Conservation (phyloP, 352 stramenopile species). For the Globisporangium recalcitrans region DNA sequence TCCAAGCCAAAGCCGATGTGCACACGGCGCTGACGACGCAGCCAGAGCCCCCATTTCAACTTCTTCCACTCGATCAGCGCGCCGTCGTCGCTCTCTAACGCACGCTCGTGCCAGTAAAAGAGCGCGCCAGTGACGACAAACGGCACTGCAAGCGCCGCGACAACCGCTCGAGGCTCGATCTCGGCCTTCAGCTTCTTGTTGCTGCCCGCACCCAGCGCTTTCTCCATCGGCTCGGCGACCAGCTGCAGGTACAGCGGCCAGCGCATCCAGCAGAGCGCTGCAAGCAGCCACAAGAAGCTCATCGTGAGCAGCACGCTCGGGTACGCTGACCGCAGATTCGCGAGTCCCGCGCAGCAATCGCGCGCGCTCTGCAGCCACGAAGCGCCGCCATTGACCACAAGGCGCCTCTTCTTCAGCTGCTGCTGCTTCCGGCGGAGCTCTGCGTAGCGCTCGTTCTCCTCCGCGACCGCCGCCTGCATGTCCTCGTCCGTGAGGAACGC, state of each 20-base stretch:
- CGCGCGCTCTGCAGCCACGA: background rate
- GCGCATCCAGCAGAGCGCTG: constrained; percentile 39
- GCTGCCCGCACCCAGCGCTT: constrained; percentile 11
- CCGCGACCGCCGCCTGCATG: constrained; percentile 7
- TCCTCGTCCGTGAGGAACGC: constrained; percentile 14
- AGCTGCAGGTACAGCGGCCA: constrained; percentile 40
- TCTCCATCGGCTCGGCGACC: constrained; percentile 25
- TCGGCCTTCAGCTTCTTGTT: constrained; percentile 28
- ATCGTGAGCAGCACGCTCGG: constrained; percentile 4
- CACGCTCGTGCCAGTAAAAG: constrained; percentile 36
- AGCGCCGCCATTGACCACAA: background rate
- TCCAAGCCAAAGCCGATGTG: constrained; percentile 27
- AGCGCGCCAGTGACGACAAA: constrained; percentile 31
- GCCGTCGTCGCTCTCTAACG: background rate
- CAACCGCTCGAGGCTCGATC: constrained; percentile 42
- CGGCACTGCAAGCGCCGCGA: constrained; percentile 29
- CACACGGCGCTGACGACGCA: constrained; percentile 22
- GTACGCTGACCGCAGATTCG: background rate
- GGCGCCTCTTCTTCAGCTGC: constrained; percentile 6
- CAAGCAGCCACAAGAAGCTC: constrained; percentile 30
- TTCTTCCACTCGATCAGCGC: background rate
- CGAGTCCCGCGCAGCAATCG: background rate
- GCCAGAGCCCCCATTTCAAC: constrained; percentile 20
- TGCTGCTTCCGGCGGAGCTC: constrained; percentile 9
- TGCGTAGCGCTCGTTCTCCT: constrained; percentile 10